Evolutionary conservation across 139 green algal genomes (phyloP), one percentile per base, ranked within the genome.

Genomic region (Axilococcus clingmanii): DNA sequence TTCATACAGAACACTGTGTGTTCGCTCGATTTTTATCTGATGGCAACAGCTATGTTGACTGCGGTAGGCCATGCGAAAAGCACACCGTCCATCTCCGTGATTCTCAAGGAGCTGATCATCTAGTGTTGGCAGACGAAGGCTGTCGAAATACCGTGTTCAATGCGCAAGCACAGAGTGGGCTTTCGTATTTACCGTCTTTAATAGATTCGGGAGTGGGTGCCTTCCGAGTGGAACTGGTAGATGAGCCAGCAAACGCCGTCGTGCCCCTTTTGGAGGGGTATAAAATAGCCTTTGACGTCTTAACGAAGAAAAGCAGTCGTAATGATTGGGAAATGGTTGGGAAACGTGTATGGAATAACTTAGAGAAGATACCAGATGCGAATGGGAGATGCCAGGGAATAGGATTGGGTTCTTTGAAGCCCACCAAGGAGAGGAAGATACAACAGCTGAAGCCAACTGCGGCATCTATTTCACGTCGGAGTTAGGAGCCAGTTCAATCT

Each of bases 111-210:
- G 38, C 33, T 0, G 81, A 94, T 48, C 83, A 94, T 66, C 66
- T 91, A 9, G 77, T 94, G 37, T 65, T 91, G 30, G 85, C 85
- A 3, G 85, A 94, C 65, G 77, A 81, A 83, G 83, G 77, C 16
- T 87, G 75, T 65, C 41, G 82, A 32, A 92, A 94, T 74, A 94
- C 85, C 1, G 80, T 94, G 27, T 94, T 92, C 66, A 86, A 91
- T 29, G 81, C 80, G 0, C 16, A 59, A 8, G 81, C 81, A 29
- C 77, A 85, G 57, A 57, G 29, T 2, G 77, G 63, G 4, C 48
- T 75, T 37, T 25, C 42, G 8, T 54, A 53, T 42, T 48, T 74
- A 34, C n/a, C 19, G 34, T 30, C 35, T 14, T 52, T 65, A n/a
- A 23, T 46, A 20, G 14, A 27, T 4, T 37, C 51, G 19, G 52